Conservation (phyloP, 2,329 filamentous ascomycete species). For the Beauveria medogensis region DNA sequence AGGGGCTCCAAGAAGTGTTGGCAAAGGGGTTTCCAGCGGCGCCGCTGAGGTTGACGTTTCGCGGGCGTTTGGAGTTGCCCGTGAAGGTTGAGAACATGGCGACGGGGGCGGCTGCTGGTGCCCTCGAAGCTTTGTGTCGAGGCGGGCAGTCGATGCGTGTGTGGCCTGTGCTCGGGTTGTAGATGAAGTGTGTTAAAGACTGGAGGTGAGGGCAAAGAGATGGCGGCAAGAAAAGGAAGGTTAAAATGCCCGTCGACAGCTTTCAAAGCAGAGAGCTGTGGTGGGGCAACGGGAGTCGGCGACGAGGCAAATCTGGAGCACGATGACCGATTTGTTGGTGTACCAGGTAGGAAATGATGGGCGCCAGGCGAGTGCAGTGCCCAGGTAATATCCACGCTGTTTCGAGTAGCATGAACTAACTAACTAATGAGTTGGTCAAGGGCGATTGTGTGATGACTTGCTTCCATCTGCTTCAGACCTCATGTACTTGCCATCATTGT, state of each 20-base stretch:
- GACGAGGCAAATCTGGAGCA: neutral
- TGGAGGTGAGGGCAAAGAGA: neutral
- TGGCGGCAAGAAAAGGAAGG: neutral
- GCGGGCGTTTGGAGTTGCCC: conserved; percentile 72
- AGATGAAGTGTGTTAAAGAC: neutral
- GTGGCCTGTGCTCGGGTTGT: neutral
- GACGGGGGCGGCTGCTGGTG: neutral
- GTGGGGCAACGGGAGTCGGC: conserved; percentile 4
- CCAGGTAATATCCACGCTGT: too few species aligned
- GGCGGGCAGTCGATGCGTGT: neutral
- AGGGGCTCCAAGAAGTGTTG: conserved; percentile 48
- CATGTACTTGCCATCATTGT: too few species aligned
- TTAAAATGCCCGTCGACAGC: neutral
- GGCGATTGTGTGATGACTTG: too few species aligned
- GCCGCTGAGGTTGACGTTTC: conserved; percentile 91
- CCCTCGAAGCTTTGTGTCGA: neutral
- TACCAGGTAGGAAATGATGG: too few species aligned
- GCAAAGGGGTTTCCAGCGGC: conserved; percentile 74
- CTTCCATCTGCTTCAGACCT: too few species aligned
- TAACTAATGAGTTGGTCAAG: too few species aligned
- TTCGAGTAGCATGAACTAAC: too few species aligned
- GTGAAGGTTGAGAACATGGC: conserved; percentile 89
- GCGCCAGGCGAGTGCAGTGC: too few species aligned
- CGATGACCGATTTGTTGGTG: neutral
- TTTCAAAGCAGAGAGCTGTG: conserved; percentile 2